Evolutionary conservation across 371 early-diverging fungal species (phyloP).

Genomic region (Apophysomyces elegans): DNA sequence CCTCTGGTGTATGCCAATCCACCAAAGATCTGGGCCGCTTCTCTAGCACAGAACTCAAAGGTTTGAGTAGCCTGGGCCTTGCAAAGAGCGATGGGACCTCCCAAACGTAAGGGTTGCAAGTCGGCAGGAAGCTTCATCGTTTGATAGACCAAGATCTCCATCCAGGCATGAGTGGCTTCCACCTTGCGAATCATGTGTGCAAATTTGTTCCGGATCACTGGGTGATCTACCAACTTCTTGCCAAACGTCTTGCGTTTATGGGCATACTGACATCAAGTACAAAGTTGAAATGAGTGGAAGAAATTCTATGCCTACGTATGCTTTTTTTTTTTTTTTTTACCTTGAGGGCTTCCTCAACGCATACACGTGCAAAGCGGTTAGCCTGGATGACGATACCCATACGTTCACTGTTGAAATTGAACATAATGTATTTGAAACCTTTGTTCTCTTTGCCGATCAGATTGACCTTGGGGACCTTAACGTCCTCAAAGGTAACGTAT

Average conservation of each 20-base stretch:
- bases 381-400: constrained; percentile 85
- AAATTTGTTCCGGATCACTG: constrained; percentile 73
- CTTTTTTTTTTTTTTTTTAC: constrained; percentile 13
- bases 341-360: constrained; percentile 84
- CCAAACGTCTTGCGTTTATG: constrained; percentile 89
- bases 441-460: constrained; percentile 87
- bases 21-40: constrained; percentile 93
- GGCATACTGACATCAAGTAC: constrained; percentile 57
- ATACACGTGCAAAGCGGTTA: constrained; percentile 86
- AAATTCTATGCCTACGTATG: too few species aligned
- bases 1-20: constrained; percentile 86
- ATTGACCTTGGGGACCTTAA: constrained; percentile 83
- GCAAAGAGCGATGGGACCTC: constrained; percentile 87
- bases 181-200: constrained; percentile 83
- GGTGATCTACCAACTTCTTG: constrained; percentile 75
- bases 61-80: constrained; percentile 89
- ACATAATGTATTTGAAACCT: constrained; percentile 83
- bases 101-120: constrained; percentile 73
- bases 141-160: constrained; percentile 76
- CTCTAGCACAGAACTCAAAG: constrained; percentile 87
- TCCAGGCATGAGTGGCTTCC: constrained; percentile 89
- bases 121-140: constrained; percentile 67
- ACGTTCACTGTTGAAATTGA: constrained; percentile 82
- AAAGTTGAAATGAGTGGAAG: too few species aligned
- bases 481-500: constrained; percentile 83